Base-by-base conservation (phyloP, 163 green algal species). In the Smithsoniella earleae region DNA sequence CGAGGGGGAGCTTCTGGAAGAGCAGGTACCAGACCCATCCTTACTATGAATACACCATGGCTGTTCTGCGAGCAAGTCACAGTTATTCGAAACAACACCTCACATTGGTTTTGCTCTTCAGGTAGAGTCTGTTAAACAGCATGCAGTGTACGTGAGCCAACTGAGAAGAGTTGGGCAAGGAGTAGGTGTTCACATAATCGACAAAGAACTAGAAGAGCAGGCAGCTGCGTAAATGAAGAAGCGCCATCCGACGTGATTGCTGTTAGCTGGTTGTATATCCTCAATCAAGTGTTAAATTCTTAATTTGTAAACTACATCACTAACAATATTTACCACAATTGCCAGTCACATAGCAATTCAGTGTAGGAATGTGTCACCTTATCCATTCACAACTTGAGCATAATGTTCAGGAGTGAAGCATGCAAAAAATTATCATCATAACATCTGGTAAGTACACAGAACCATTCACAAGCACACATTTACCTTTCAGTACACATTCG, bases 91-190 rank as follows among this genome's bases (percentile, higher is more conserved):
- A 22, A 49, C 40, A 13, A 65, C 52, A 65, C 25, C 25, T 65
- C 52, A 44, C 37, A 40, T 46, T 74, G 49, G 36, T 66, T 27
- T 73, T 36, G 2, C 22, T 38, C 69, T 82, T 46, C 88, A 94
- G 87, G 87, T 88, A 1, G 75, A 91, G 55, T 85, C 84, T 36
- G 89, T 98, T 27, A 95, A 96, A 81, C 75, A 94, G 77, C 84
- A 88, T 18, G 83, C 88, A 2, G 88, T 94, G 79, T 92, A 91
- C 69, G 94, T 99, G 3, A 81, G 81, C 5, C 87, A 95, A 83
- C 84, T 99, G 79, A 77, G 90, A 2, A 84, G 94, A 27, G 85
- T 98, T 6, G 94, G 94, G 77, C 90, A 93, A 83, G 93, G 93
- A 13, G 86, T 96, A 74, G 88, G 86, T 31, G 86, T 94, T 16